Conservation (phyloP, 352 stramenopile genomes). For the Phytophthora cryptogea region DNA sequence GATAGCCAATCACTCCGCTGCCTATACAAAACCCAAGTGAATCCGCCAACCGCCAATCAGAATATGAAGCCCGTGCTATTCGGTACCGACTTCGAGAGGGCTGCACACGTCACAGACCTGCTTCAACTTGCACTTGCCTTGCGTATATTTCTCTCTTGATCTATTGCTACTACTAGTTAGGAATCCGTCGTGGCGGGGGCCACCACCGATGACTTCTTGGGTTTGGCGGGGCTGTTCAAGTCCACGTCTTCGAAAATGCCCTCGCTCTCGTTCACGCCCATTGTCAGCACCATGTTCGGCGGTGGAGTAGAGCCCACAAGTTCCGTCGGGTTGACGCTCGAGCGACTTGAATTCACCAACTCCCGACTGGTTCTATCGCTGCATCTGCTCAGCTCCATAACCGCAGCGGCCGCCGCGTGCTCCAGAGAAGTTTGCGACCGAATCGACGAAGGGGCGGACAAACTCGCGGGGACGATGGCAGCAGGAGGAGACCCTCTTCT, state of each 20-base stretch:
- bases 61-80: slow-evolving; percentile 6
- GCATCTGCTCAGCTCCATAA: slow-evolving; percentile 16
- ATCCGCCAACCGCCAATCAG: slow-evolving; percentile 44
- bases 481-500: slow-evolving; percentile 23
- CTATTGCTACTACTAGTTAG: slow-evolving; percentile 6
- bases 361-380: slow-evolving; percentile 5
- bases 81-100: slow-evolving; percentile 20
- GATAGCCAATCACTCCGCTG: slow-evolving; percentile 83
- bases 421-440: slow-evolving; percentile 20
- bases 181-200: slow-evolving; percentile 7
- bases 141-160: neutral
- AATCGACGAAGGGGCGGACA: slow-evolving; percentile 19
- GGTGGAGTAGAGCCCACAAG: neutral
- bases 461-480: slow-evolving; percentile 19
- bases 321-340: slow-evolving; percentile 12
- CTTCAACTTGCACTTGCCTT: slow-evolving; percentile 1
- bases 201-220: slow-evolving; percentile 12
- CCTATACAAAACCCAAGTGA: slow-evolving; percentile 60
- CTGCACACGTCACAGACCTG: slow-evolving; percentile 28
- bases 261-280: slow-evolving; percentile 56
- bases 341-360: neutral
- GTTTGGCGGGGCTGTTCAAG: slow-evolving; percentile 21
- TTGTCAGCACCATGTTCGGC: slow-evolving; percentile 17
- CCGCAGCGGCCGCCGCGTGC: slow-evolving; percentile 12
- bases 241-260: slow-evolving; percentile 52